These are phyloP conservation scores for Funneliformis caledonium DNA, from an alignment of 371 early-diverging fungal genomes.

Conservation along the genomic window DNA sequence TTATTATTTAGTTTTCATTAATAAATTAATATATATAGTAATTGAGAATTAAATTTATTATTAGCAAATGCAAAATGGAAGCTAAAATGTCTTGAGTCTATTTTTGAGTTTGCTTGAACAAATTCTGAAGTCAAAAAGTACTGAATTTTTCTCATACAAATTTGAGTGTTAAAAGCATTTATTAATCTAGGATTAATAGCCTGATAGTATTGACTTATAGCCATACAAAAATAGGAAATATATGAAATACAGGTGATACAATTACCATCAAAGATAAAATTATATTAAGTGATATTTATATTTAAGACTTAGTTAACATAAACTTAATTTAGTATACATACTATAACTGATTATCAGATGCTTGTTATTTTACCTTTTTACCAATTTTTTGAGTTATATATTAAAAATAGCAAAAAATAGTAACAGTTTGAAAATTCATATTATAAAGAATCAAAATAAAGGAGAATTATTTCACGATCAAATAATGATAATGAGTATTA, in stretches of 20 bases:
- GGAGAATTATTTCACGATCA: too few relatives aligned
- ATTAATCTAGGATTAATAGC: not conserved
- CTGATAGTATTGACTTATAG: constrained; percentile 6
- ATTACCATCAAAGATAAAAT: constrained; percentile 27
- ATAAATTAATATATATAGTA: too few relatives aligned
- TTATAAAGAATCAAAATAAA: too few relatives aligned
- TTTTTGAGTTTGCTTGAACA: constrained; percentile 11
- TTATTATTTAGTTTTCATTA: too few relatives aligned
- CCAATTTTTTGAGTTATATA: too few relatives aligned
- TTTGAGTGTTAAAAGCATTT: constrained; percentile 21
- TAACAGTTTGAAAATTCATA: too few relatives aligned
- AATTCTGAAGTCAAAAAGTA: constrained; percentile 2
- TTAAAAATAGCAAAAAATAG: too few relatives aligned
- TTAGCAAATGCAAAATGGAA: constrained; percentile 14
- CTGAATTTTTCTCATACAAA: constrained; percentile 36
- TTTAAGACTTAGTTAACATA: constrained; percentile 19
- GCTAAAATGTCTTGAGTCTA: constrained; percentile 19
- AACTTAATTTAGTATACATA: constrained; percentile 12
- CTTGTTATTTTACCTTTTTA: not conserved
- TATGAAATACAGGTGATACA: constrained; percentile 26
- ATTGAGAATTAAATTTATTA: constrained; percentile 15
- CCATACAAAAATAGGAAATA: constrained; percentile 24
- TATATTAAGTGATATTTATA: constrained; percentile 29
- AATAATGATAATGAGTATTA: too few relatives aligned
- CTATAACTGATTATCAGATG: constrained; percentile 15